Conservation (phyloP, 306 rosid genomes). For the Gastrolobium bilobum region DNA sequence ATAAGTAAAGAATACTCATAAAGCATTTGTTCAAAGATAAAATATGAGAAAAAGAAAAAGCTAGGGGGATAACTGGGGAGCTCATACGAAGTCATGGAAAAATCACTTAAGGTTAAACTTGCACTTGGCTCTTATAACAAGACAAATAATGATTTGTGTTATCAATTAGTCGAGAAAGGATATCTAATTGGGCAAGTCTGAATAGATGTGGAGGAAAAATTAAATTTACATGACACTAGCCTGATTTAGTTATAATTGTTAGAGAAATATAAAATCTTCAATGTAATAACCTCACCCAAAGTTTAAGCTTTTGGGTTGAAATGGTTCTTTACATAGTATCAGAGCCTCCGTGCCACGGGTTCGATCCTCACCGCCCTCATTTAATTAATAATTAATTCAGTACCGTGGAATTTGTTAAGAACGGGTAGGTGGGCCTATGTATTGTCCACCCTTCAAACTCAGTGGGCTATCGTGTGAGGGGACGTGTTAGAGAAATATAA, state of each 20-base stretch:
- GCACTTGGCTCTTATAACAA: conserved; percentile 8
- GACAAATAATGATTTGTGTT: background rate
- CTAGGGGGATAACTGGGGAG: background rate
- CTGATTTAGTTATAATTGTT: conserved; percentile 1
- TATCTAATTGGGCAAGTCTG: background rate
- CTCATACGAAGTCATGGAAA: conserved; percentile 20
- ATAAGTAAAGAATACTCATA: conserved; percentile 7
- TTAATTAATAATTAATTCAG: no score
- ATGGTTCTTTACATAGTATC: no score
- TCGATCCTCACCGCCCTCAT: no score
- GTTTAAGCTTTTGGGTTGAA: no score
- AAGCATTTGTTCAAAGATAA: conserved; percentile 2
- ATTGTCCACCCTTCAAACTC: no score
- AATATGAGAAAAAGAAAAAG: conserved; percentile 11
- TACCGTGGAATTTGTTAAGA: no score
- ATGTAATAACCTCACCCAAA: no score
- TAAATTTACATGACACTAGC: background rate
- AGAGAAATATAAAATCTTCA: no score
- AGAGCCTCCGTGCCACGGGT: no score
- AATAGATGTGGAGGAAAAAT: background rate
- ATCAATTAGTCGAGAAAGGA: background rate
- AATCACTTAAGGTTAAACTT: conserved; percentile 15
- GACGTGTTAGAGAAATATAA: no score
- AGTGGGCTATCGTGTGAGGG: no score
- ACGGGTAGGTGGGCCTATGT: no score